These are phyloP conservation scores for Fraxinus angustifolia DNA, from an alignment of 305 asterid species.

Conservation along the genomic window DNA sequence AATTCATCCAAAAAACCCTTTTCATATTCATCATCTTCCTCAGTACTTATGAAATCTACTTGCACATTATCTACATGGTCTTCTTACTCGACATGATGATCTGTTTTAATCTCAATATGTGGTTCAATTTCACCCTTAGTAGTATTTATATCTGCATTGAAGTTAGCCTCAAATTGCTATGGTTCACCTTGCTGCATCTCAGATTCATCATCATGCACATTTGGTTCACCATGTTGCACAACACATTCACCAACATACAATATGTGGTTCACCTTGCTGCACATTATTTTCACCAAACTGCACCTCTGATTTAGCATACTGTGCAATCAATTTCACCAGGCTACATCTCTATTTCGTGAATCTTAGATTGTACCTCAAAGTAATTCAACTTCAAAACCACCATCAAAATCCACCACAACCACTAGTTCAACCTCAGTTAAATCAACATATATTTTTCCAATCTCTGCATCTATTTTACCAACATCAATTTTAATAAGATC, in stretches of 20 bases:
- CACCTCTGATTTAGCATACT: background rate
- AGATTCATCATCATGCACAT: background rate
- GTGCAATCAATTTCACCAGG: background rate
- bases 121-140: background rate
- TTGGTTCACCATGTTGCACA: background rate
- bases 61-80: background rate
- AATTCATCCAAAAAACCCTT: background rate
- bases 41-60: background rate
- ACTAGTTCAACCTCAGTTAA: background rate
- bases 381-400: background rate
- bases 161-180: background rate
- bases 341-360: background rate
- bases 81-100: background rate
- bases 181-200: background rate
- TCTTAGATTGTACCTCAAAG: background rate
- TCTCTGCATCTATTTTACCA: background rate
- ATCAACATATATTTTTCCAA: background rate
- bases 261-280: background rate
- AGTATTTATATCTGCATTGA: no score
- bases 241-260: background rate
- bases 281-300: background rate
- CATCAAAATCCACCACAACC: background rate
- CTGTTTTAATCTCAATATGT: no score
- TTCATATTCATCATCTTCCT: background rate
- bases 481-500: background rate